Conservation (phyloP, 2,329 filamentous ascomycete genomes). For the Verticillium alfalfae region DNA sequence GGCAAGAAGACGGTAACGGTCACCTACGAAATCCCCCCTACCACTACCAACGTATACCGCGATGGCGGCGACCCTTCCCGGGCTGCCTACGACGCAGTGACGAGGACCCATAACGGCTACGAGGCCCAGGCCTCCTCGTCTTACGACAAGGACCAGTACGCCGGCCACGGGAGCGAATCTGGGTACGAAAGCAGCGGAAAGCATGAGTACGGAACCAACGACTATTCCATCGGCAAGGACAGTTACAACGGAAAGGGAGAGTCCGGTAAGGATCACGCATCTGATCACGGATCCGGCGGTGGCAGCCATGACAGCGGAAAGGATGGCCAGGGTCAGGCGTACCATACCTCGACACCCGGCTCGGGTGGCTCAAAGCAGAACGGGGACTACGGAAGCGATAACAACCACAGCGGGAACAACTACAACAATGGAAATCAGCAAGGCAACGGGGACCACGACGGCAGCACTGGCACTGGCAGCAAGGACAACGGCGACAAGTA, state of each 20-base stretch:
- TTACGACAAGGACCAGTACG: background rate
- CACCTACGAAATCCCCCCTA: background rate
- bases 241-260: background rate
- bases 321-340: slow-evolving; percentile 15
- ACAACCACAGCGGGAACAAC: background rate
- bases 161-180: slow-evolving; percentile 2
- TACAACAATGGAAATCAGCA: slow-evolving; percentile 17
- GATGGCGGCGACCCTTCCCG: background rate
- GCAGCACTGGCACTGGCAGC: background rate
- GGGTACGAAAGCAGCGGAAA: background rate
- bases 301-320: slow-evolving; percentile 6
- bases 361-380: background rate
- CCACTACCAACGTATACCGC: background rate
- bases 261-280: background rate
- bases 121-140: background rate
- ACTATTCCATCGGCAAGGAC: background rate
- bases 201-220: background rate
- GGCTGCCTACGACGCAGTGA: background rate
- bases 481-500: background rate
- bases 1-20: slow-evolving; percentile 11
- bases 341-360: background rate
- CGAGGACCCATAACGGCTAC: background rate
- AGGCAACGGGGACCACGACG: slow-evolving; percentile 19
- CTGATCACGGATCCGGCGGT: background rate
- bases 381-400: background rate